Evolutionary conservation across 2,329 filamentous ascomycete species (phyloP), one percentile per base, ranked within the genome.

Genomic region (Exophiala calicioides): DNA sequence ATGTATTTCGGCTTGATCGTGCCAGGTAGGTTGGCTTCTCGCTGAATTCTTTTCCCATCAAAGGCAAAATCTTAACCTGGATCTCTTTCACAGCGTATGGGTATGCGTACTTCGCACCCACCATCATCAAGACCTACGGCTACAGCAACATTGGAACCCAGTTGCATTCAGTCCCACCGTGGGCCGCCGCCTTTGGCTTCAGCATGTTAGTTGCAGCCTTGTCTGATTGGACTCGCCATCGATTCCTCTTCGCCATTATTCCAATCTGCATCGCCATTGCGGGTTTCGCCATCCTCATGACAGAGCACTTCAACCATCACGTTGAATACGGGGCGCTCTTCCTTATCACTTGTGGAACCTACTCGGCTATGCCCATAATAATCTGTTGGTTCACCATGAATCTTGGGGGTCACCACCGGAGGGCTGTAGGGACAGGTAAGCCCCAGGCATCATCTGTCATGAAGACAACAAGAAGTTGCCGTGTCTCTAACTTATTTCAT

Each of bases 1-100:
- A 90, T 90, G 85, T 91, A 90, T 68, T 83, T 90, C 58, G 86
- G 86, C 8, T 74, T 90, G 50, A 82, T 90, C 56, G 85, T 90
- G 1, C 85, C 86, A 0, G 51, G 47, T 54, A 29, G 43, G 52
- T 41, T 26, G 12, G 15, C 10, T 19, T 18, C 10, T 18, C 8
- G 26, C 10, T 3, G 8, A 15, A n/a, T 5, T 27, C 26, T 39
- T 20, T 8, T 29, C 3, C 19, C 13, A 23, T 3, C 5, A 31
- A 13, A n/a, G n/a, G n/a, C 8, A 36, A 36, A 8, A 13, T 10
- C 33, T 8, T 37, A 24, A 16, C 7, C 13, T 20, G 12, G 5
- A 46, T 21, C n/a, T 27, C 27, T 13, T 15, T 4, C 33, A 19
- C 21, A 51, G 54, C 53, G 10, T 55, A 32, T 44, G 68, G 68